Conservation (phyloP, 2,329 filamentous ascomycete genomes). For the Paecilomyces niveus region DNA sequence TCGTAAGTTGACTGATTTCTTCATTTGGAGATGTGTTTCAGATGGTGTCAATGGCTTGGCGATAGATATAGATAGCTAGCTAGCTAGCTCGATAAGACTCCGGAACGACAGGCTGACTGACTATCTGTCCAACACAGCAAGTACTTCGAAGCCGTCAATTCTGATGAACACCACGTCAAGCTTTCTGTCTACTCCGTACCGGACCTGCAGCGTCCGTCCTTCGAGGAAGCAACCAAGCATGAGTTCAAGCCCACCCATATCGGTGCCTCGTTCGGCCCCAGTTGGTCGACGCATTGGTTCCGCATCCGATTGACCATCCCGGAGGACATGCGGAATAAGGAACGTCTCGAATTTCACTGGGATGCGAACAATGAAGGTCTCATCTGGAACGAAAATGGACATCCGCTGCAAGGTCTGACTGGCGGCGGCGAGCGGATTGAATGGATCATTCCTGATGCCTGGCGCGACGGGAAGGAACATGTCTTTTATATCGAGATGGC, state of each 20-base stretch:
- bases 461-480: conserved; percentile 79
- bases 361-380: conserved; percentile 92
- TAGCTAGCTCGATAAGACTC: not conserved
- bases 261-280: conserved; percentile 79
- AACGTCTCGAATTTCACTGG: conserved; percentile 92
- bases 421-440: conserved; percentile 82
- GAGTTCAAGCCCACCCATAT: conserved; percentile 67
- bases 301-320: conserved; percentile 74
- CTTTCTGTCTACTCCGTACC: conserved; percentile 83
- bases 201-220: conserved; percentile 69
- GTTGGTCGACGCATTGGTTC: conserved; percentile 99
- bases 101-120: conserved; percentile 1
- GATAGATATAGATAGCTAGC: not conserved
- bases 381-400: conserved; percentile 85
- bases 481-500: conserved; percentile 96
- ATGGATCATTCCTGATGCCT: conserved; percentile 79
- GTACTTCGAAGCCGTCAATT: conserved; percentile 60
- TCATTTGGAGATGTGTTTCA: not conserved
- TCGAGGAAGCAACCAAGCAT: conserved; percentile 73
- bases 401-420: conserved; percentile 83
- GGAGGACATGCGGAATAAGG: conserved; percentile 61
- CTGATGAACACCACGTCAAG: conserved; percentile 69
- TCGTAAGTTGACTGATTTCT: conserved; percentile 46
- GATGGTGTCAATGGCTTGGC: not conserved
- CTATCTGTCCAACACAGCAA: conserved; percentile 44